These are phyloP conservation scores for Kodamaea nitidulidarum DNA, from an alignment of 805 yeast species.

Conservation along the genomic window DNA sequence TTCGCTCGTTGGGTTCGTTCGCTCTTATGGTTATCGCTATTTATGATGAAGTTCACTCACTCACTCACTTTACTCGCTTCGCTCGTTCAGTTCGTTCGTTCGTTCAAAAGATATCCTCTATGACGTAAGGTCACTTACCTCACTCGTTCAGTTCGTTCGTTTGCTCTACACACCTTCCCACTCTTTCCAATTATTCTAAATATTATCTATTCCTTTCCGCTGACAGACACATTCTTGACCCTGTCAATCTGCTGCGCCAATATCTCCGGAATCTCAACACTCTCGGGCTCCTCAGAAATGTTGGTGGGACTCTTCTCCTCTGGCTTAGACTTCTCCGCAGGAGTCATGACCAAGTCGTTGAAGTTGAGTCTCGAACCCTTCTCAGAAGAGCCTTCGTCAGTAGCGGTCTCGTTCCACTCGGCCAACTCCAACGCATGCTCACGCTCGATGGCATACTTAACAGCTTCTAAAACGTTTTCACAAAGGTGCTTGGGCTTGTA, in stretches of 20 bases:
- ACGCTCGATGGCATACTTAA: constrained; percentile 75
- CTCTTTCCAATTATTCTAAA: too few species aligned
- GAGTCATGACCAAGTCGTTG: constrained; percentile 45
- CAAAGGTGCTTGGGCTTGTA: constrained; percentile 73
- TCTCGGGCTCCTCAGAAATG: constrained; percentile 34
- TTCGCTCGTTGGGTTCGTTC: too few species aligned
- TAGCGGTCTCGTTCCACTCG: constrained; percentile 63
- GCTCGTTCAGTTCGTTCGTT: too few species aligned
- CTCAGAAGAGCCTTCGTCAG: constrained; percentile 12
- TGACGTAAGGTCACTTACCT: too few species aligned
- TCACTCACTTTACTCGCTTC: too few species aligned
- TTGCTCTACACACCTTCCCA: too few species aligned
- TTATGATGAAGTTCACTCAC: too few species aligned
- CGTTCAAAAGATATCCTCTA: too few species aligned
- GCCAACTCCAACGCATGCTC: constrained; percentile 68
- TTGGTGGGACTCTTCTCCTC: constrained; percentile 14
- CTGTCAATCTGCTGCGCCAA: constrained; percentile 41
- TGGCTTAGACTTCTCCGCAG: constrained; percentile 26
- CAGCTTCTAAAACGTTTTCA: constrained; percentile 76
- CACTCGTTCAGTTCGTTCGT: too few species aligned
- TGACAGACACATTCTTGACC: constrained; percentile 30
- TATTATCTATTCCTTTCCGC: too few species aligned
- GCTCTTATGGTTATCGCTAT: too few species aligned
- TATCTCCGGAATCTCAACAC: constrained; percentile 48
- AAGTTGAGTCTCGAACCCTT: constrained; percentile 37